Evolutionary conservation across 2,329 filamentous ascomycete species (phyloP).

Genomic region (Claviceps sp.): DNA sequence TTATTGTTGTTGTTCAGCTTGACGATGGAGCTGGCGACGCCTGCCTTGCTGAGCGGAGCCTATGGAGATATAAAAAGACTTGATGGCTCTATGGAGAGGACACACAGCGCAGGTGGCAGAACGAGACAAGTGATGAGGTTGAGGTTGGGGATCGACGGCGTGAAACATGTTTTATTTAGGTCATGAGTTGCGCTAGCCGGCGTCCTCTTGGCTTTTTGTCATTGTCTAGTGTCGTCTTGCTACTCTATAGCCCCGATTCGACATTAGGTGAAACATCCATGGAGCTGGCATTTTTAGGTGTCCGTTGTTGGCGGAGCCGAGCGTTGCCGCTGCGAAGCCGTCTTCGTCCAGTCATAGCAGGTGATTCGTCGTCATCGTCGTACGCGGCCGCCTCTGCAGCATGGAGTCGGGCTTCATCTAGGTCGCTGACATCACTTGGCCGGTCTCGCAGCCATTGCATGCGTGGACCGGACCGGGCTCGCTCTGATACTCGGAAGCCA

Average conservation of each 20-base stretch:
- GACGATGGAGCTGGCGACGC: background rate
- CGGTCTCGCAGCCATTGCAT: slow-evolving; percentile 95
- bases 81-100: background rate
- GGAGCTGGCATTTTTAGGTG: slow-evolving; percentile 40
- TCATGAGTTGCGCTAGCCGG: background rate
- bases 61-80: background rate
- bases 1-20: background rate
- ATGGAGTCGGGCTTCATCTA: slow-evolving; percentile 62
- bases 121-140: background rate
- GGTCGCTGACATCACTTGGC: slow-evolving; percentile 63
- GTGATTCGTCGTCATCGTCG: slow-evolving; percentile 45
- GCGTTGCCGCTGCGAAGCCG: slow-evolving; percentile 28
- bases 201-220: background rate
- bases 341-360: slow-evolving; percentile 28
- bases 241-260: slow-evolving; percentile 38
- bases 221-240: background rate
- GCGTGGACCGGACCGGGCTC: slow-evolving; percentile 75
- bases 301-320: slow-evolving; percentile 28
- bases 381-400: slow-evolving; percentile 39
- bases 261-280: slow-evolving; percentile 44
- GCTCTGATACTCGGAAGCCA: slow-evolving; percentile 86
- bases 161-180: background rate
- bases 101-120: background rate
- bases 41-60: background rate
- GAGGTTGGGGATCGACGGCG: background rate